Evolutionary conservation across 805 yeast species (phyloP).

Genomic region (Candida wancherniae): DNA sequence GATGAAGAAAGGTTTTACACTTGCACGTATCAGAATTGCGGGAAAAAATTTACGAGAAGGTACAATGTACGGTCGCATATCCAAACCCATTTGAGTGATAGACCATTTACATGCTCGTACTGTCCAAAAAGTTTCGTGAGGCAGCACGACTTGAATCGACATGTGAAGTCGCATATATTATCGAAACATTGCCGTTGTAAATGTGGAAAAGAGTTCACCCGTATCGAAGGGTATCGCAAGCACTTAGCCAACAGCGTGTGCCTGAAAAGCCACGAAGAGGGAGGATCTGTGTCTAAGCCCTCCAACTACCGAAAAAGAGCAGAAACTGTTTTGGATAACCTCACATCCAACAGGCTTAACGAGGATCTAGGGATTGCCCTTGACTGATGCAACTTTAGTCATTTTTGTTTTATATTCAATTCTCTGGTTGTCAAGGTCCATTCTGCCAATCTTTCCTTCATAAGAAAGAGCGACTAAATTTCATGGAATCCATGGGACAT

Average conservation of each 20-base stretch:
- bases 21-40: slow-evolving; percentile 75
- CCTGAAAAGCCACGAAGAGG: slow-evolving; percentile 5
- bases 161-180: slow-evolving; percentile 78
- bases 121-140: slow-evolving; percentile 89
- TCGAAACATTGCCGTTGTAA: slow-evolving; percentile 66
- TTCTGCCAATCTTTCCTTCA: too few species aligned
- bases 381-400: too few species aligned
- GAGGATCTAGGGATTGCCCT: slow-evolving; percentile 14
- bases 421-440: too few species aligned
- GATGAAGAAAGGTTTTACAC: slow-evolving; percentile 64
- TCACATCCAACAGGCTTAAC: slow-evolving; percentile 15
- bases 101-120: slow-evolving; percentile 78
- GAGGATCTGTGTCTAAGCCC: slow-evolving; percentile 10
- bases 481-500: too few species aligned
- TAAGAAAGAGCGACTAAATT: too few species aligned
- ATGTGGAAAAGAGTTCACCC: slow-evolving; percentile 90
- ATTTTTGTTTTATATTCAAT: too few species aligned
- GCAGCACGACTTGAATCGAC: slow-evolving; percentile 91
- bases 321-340: slow-evolving; percentile 15
- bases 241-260: slow-evolving; percentile 50
- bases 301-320: slow-evolving; percentile 8
- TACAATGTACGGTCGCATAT: slow-evolving; percentile 94
- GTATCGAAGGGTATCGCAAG: slow-evolving; percentile 82
- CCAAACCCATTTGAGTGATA: slow-evolving; percentile 91
- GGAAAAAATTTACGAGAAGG: slow-evolving; percentile 77